Conservation (phyloP, 192 early-diverging fungal species). For the Backusella westeae region DNA sequence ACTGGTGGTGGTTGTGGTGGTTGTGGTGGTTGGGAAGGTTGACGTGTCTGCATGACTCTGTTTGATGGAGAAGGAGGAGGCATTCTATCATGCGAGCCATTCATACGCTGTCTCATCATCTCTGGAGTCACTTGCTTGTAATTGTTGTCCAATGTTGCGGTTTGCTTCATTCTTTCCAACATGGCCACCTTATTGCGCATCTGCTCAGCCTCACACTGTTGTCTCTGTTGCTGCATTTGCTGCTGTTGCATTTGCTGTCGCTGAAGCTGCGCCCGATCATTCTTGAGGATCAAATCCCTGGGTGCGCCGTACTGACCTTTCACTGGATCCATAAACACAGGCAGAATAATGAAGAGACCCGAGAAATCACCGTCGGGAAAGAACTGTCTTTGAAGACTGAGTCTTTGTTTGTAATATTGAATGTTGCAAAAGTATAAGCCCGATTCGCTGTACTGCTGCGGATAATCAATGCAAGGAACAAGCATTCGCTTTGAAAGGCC, state of each 20-base stretch:
- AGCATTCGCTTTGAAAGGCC: not conserved
- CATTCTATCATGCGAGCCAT: too few relatives aligned
- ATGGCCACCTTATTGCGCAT: not conserved
- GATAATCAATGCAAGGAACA: conserved; percentile 10
- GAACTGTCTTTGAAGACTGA: not conserved
- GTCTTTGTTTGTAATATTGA: not conserved
- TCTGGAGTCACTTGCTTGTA: not conserved
- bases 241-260: not conserved
- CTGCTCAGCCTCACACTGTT: not conserved
- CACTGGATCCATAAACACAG: not conserved
- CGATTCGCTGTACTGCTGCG: not conserved
- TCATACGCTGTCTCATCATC: not conserved
- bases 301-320: not conserved
- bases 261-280: not conserved
- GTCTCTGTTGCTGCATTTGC: not conserved
- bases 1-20: not conserved
- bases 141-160: not conserved
- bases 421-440: not conserved
- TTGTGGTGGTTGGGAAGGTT: not conserved
- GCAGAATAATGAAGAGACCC: not conserved
- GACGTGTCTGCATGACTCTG: too few relatives aligned
- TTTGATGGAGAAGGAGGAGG: too few relatives aligned
- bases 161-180: not conserved
- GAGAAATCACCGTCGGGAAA: not conserved
- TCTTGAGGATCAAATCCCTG: not conserved